Percentiles rank a stretch among this genome's conserved stretches.
phyloP scores from a whole-genome alignment of 2,329 filamentous ascomycete species.

The Aquanectria penicillioides region DNA sequence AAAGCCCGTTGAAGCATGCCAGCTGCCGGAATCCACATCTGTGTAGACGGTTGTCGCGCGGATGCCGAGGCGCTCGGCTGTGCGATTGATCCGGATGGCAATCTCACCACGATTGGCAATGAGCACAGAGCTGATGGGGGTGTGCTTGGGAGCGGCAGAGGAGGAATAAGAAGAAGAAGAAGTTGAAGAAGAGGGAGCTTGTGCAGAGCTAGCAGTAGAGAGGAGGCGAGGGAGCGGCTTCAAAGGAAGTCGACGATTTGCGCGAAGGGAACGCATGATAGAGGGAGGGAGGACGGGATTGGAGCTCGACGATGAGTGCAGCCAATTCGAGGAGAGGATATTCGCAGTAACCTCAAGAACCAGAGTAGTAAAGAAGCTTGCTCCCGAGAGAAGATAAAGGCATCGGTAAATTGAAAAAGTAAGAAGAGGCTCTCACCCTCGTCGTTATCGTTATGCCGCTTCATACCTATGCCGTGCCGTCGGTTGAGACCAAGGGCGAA shows the following conservation, averaged over 20 bases:
- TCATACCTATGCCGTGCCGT: slow-evolving; percentile 41
- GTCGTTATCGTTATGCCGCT: slow-evolving; percentile 36
- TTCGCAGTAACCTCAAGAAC: slow-evolving; percentile 21
- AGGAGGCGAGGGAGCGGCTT: slow-evolving; percentile 54
- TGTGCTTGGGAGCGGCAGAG: slow-evolving; percentile 48
- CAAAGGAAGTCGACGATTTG: slow-evolving; percentile 59
- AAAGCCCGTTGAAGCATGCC: slow-evolving; percentile 87
- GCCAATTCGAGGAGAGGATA: slow-evolving; percentile 26
- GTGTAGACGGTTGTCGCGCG: slow-evolving; percentile 95
- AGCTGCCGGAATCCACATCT: slow-evolving; percentile 85
- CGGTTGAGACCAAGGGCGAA: slow-evolving; percentile 33
- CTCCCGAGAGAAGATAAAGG: slow-evolving; percentile 13
- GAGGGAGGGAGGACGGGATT: slow-evolving; percentile 11
- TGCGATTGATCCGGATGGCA: slow-evolving; percentile 89
- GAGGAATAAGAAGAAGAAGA: too few species aligned
- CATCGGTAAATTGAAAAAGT: slow-evolving; percentile 14
- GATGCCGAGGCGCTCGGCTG: slow-evolving; percentile 88
- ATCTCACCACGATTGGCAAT: slow-evolving; percentile 99
- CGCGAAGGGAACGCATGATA: slow-evolving; percentile 66
- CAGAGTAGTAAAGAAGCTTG: background rate
- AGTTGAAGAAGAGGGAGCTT: slow-evolving; percentile 40
- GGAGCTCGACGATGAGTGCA: background rate
- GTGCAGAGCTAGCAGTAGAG: slow-evolving; percentile 48
- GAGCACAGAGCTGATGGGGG: slow-evolving; percentile 79
- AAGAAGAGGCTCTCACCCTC: slow-evolving; percentile 19